Base-by-base conservation (phyloP, 139 green algal species). In the Chlorella sp. region DNA sequence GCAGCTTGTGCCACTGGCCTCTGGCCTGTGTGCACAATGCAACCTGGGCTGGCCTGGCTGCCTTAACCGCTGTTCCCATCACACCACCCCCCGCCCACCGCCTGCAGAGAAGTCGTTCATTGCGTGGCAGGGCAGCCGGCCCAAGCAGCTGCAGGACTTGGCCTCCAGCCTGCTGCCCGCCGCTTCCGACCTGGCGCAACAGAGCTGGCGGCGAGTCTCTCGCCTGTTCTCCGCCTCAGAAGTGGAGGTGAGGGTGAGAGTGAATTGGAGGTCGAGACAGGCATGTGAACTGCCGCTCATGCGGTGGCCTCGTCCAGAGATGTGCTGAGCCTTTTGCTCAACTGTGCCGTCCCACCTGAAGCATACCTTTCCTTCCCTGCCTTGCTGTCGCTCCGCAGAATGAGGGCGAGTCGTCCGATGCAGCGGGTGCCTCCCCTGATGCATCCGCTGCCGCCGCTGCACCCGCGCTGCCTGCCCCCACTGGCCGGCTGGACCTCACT, bases 101-200 rank as follows among this genome's bases (percentile, higher is more conserved):
- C 69, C 15, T 41, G 72, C 71, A 78, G 41, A 78, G 71, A 44
- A 78, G 71, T 28, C 30, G 25, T 78, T 75, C 38, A 44, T 21
- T 11, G 69, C 69, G 6, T 85, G 79, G 79, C n/a, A 55, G n/a
- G 65, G 51, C 18, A 55, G 64, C 41, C 17, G 68, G 79, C 65
- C 5, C 41, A 51, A 60, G 26, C 68, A 25, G 20, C 68, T 38
- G 30, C 11, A 26, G 56, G 21, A 82, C 34, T 11, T 28, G 17
- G 81, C 55, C 3, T 13, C 12, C 4, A 39, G 69, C 23, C 69
- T 76, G 69, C 69, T 76, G 69, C 69, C 69, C 9, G 38, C 69
- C 1, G 70, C 70, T 9, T n/a, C 70, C 28, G 70, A 78, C 44
- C 39, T 56, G 39, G 70, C 70, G 26, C 70, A 78, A 26, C 39